These are phyloP conservation scores for Haematococcus lacustris DNA, from an alignment of 139 green algal genomes.

Conservation along the genomic window DNA sequence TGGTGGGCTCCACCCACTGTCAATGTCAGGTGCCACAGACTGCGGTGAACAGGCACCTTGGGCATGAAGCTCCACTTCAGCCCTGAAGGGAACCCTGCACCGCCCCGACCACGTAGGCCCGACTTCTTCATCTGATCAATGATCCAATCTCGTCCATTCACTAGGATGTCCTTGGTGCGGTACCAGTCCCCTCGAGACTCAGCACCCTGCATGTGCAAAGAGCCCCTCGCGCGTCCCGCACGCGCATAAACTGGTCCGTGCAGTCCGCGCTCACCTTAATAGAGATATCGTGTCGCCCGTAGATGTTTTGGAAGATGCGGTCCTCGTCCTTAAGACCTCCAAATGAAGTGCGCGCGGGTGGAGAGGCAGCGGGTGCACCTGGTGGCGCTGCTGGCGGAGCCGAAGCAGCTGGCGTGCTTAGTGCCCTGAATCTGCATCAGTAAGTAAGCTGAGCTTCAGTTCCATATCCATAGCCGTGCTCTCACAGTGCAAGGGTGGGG, in stretches of 20 bases:
- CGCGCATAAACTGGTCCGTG: background rate
- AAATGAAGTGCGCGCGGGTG: conserved; percentile 40
- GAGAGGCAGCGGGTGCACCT: conserved; percentile 5
- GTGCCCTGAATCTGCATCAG: background rate
- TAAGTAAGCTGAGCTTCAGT: too few species aligned
- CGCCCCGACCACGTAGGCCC: conserved; percentile 88
- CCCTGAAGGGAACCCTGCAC: conserved; percentile 91
- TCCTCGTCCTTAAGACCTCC: conserved; percentile 88
- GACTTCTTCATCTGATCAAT: conserved; percentile 95
- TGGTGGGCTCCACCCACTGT: too few species aligned
- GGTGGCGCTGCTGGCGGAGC: conserved; percentile 8
- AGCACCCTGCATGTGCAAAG: conserved; percentile 33
- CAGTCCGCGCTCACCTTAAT: conserved; percentile 59
- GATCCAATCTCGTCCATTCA: conserved; percentile 94
- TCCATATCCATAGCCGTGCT: too few species aligned
- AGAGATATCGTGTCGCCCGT: conserved; percentile 81
- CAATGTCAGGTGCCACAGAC: too few species aligned
- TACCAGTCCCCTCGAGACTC: conserved; percentile 65
- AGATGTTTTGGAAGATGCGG: conserved; percentile 97
- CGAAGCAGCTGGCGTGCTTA: too few species aligned
- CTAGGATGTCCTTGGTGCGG: conserved; percentile 83
- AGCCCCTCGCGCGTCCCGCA: background rate
- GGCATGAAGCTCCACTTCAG: conserved; percentile 98
- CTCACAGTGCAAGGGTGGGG: too few species aligned
- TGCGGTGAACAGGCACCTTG: too few species aligned